A percentile compares a stretch with the other conserved stretches of the same genome.
phyloP scores from a whole-genome alignment of 1,284 basidiomycete species.

The Pseudozyma flocculosa region DNA sequence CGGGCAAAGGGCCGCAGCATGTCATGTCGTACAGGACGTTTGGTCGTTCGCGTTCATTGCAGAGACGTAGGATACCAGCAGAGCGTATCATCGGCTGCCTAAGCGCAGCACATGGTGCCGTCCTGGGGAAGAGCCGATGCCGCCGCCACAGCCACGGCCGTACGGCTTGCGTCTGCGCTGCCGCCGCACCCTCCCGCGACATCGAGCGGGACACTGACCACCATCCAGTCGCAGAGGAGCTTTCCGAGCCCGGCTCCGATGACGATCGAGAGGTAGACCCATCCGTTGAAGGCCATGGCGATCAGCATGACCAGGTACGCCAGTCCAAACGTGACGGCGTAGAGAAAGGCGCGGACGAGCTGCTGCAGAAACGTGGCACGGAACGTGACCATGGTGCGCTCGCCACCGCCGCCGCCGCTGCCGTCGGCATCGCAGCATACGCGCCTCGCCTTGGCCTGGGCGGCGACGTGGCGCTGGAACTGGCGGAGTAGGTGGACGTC shows the following conservation, averaged over 20 bases:
- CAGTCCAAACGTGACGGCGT: constrained; percentile 21
- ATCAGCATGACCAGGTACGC: constrained; percentile 39
- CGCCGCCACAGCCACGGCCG: too few relatives aligned
- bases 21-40: too few relatives aligned
- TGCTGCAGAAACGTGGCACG: constrained; percentile 18
- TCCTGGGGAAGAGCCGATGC: too few relatives aligned
- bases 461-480: neutral
- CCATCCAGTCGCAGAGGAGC: constrained; percentile 27
- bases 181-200: too few relatives aligned
- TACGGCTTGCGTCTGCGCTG: too few relatives aligned
- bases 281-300: constrained; percentile 37
- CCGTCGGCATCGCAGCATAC: neutral
- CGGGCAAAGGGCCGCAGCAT: too few relatives aligned
- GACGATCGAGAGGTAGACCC: constrained; percentile 24
- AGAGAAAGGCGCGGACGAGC: constrained; percentile 18
- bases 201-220: constrained; percentile 4
- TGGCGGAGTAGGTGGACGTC: constrained; percentile 12
- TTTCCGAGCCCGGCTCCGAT: constrained; percentile 28
- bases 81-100: too few relatives aligned
- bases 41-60: too few relatives aligned
- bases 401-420: neutral
- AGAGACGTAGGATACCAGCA: too few relatives aligned
- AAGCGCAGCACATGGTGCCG: too few relatives aligned
- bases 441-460: neutral
- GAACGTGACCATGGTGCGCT: constrained; percentile 1